Base-by-base conservation (phyloP, 2,329 filamentous ascomycete genomes). In the Apiospora sp. region DNA sequence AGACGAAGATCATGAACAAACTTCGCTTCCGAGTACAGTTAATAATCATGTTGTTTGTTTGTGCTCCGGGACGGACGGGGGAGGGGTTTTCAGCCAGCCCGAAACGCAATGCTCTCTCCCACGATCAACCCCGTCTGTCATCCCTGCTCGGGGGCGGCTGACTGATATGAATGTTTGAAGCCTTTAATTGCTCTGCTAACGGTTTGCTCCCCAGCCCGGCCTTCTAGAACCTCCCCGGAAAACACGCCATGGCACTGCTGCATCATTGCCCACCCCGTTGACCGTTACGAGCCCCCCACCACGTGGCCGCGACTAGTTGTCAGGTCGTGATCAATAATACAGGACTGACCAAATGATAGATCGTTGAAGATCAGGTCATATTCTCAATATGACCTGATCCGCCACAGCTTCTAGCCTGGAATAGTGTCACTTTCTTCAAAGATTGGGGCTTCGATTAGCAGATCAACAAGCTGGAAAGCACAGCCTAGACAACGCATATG, bases 321-420 rank as follows among this genome's bases (percentile, higher is more conserved):
- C 34, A 12, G 34, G 58, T 41, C 58, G 34, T 19, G 58, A 41
- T 64, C 58, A 41, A 41, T 64, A 64, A 34, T 41, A n/a, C n/a
- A 22, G 58, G 41, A 34, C 37, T 64, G 13, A 13, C 34, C n/a
- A 19, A 1, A 41, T 2, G 58, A n/a, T 19, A n/a, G 58, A 30
- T 22, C 58, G 22, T 41, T 12, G 34, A 10, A 10, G 22, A 64
- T 64, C 58, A 41, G 34, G 58, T 34, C 30, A 64, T 41, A 24
- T 64, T 30, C 27, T 30, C 27, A 30, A 30, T 30, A 30, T 30
- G 27, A 30, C 27, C 27, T 34, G 58, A 41, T 8, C 19, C 58
- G 58, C 58, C 58, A 64, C 58, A 34, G 41, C n/a, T 19, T 64
- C 34, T 61, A 37, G 54, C 54, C 30, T 61, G 54, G 4, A 30